Evolutionary conservation across 495 filamentous ascomycete species (phyloP), one percentile per base, ranked within the genome.

Genomic region (Bathelium albidoporum): DNA sequence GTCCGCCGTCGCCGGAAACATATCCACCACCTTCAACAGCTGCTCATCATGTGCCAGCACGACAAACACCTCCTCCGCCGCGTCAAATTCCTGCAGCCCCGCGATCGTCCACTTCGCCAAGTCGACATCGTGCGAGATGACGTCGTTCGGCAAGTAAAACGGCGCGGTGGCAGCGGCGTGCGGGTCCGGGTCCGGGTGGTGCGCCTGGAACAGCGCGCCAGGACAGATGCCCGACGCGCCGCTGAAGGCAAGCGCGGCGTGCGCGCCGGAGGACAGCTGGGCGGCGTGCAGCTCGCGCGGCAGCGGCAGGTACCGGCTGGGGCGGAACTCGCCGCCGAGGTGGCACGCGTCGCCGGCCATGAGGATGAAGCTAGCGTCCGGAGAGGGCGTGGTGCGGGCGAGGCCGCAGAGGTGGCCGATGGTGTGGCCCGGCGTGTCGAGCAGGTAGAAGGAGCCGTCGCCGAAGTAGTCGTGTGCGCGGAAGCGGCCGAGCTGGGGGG

Each of bases 281-380:
- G 64, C 70, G 16, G n/a, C 78, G 80, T 32, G 68, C 58, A 45
- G 82, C 73, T 12, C 69, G 64, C 9, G 70, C 60, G 83, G 83
- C 24, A 86, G 61, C 0, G 82, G 82, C 14, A 75, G 68, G 60
- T 77, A 78, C 18, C 66, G 63, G 10, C 77, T 78, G 0, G 84
- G 85, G 7, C 84, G 76, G 20, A 86, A 72, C 55, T 79, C 73
- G 32, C 82, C 84, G 4, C 73, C 71, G 65, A 82, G 78, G 63
- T 86, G 83, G 34, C 79, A 77, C 1, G 74, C 72, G 64, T 87
- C 84, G n/a, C 80, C 84, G 14, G 77, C 80, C 73, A 85, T 74
- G 31, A 85, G 74, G 66, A 86, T 73, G 69, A 83, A 86, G n/a
- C n/a, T n/a, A 18, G 78, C 81, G 39, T 80, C 49, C 10, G 68